Evolutionary conservation across 1,139 yeast genomes (phyloP).

Genomic region (Geotrichum reessii): DNA sequence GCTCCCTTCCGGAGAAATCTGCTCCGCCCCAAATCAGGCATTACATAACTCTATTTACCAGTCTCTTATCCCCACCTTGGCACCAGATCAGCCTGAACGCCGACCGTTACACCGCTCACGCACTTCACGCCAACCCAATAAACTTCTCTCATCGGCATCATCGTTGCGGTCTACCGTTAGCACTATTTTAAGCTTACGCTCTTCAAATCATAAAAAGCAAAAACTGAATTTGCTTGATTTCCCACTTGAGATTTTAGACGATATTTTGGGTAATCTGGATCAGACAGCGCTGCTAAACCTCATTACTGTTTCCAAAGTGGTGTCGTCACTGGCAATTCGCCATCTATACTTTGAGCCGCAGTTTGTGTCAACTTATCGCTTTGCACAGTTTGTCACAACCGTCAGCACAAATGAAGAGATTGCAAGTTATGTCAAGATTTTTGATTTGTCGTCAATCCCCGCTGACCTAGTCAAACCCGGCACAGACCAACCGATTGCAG

Average conservation of each 20-base stretch:
- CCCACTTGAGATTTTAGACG: conserved; percentile 23
- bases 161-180: conserved; percentile 10
- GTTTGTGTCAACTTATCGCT: conserved; percentile 63
- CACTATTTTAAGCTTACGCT: conserved; percentile 9
- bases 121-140: conserved; percentile 1
- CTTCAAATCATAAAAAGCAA: neutral
- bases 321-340: conserved; percentile 15
- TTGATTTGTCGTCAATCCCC: conserved; percentile 51
- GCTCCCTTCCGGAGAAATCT: neutral
- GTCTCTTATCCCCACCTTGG: conserved; percentile 5
- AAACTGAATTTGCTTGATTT: conserved; percentile 13
- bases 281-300: conserved; percentile 20
- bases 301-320: conserved; percentile 16
- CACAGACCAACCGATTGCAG: conserved; percentile 40
- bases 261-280: conserved; percentile 18
- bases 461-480: conserved; percentile 39
- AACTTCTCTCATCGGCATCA: conserved; percentile 5
- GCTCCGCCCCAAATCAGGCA: neutral
- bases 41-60: neutral
- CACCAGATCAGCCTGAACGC: neutral
- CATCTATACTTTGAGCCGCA: conserved; percentile 48
- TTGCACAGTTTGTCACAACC: conserved; percentile 70
- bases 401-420: conserved; percentile 50
- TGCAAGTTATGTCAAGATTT: conserved; percentile 48
- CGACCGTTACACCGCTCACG: neutral